Percentiles rank a stretch among this genome's conserved stretches.
These are phyloP conservation scores for Fusarium sacchari DNA, from an alignment of 2,329 filamentous ascomycete species.

Conservation along the genomic window DNA sequence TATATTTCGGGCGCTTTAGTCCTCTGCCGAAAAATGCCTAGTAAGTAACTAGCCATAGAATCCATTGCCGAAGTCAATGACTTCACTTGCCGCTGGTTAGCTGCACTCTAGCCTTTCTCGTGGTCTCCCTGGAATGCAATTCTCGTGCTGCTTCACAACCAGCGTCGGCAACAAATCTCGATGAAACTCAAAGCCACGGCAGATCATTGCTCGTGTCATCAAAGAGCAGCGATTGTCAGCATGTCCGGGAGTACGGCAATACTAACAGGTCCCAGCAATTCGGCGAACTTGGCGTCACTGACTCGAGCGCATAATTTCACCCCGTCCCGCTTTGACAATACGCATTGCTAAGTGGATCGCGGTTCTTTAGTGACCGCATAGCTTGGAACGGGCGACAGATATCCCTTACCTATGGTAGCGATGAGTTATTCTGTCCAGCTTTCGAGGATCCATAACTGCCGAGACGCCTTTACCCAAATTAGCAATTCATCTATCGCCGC, in stretches of 20 bases:
- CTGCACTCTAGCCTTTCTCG: no score
- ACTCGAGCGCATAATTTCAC: neutral
- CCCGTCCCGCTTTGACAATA: neutral
- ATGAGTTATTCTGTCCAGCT: rapidly evolving
- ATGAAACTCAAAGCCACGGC: no score
- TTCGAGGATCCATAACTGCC: neutral
- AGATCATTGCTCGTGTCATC: no score
- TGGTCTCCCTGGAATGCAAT: neutral
- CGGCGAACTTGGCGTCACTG: neutral
- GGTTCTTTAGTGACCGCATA: neutral
- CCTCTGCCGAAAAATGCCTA: no score
- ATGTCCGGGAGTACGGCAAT: neutral
- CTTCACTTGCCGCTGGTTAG: neutral
- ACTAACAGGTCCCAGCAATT: neutral
- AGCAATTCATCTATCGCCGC: neutral
- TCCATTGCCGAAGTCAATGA: neutral
- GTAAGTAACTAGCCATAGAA: rapidly evolving
- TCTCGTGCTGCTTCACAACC: no score
- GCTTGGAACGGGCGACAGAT: neutral
- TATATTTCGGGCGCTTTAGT: rapidly evolving
- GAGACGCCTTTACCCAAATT: neutral
- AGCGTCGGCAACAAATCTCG: no score
- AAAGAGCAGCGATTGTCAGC: neutral
- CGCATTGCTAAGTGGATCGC: neutral
- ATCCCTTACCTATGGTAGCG: rapidly evolving